Evolutionary conservation across 305 asterid species (phyloP).

Genomic region (Plantago lanceolata): DNA sequence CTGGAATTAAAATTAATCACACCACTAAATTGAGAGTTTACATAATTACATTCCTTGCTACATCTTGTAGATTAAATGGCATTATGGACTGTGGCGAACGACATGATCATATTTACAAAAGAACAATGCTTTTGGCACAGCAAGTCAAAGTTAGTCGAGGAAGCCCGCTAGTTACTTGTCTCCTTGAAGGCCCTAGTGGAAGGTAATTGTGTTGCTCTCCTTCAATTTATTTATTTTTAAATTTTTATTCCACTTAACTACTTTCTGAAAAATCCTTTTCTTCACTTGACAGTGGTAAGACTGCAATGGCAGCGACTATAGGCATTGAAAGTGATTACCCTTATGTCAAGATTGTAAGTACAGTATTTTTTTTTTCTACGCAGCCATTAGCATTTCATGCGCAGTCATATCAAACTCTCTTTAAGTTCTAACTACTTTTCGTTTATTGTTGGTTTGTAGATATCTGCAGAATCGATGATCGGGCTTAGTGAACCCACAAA

Average conservation of each 20-base stretch:
- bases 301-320: constrained; percentile 92
- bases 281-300: constrained; percentile 74
- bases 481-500: constrained; percentile 94
- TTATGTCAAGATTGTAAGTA: constrained; percentile 89
- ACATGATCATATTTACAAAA: constrained; percentile 71
- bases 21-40: constrained; percentile 22
- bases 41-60: constrained; percentile 16
- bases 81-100: constrained; percentile 76
- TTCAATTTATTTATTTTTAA: constrained; percentile 17
- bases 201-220: constrained; percentile 49
- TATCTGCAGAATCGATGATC: constrained; percentile 92
- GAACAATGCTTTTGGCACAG: constrained; percentile 82
- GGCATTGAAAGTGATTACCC: constrained; percentile 94
- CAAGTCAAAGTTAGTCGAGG: constrained; percentile 90
- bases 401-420: neutral
- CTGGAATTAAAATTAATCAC: constrained; percentile 6
- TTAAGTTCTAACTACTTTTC: constrained; percentile 8
- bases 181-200: constrained; percentile 99
- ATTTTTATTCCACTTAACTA: constrained; percentile 18
- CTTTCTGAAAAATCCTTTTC: constrained; percentile 7
- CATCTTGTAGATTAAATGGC: constrained; percentile 66
- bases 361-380: constrained; percentile 22
- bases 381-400: neutral
- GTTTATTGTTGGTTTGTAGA: constrained; percentile 36
- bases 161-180: constrained; percentile 88